Percentiles rank a stretch among this genome's conserved stretches.
Evolutionary conservation across 2,329 filamentous ascomycete genomes (phyloP).

Genomic region (Grosmannia huntii): DNA sequence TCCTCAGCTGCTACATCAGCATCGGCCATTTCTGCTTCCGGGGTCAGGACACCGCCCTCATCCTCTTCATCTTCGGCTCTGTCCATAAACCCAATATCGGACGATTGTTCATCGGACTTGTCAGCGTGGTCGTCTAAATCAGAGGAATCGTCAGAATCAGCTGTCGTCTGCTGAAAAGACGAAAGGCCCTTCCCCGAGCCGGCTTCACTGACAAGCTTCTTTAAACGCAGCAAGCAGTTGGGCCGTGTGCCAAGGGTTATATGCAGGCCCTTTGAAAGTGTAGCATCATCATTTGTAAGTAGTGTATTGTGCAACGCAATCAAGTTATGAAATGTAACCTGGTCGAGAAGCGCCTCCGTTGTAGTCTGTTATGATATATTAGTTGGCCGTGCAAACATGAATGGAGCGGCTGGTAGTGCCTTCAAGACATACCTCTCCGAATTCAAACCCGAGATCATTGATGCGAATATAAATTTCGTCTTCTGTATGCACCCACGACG

Average conservation of each 20-base stretch:
- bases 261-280: constrained; percentile 5
- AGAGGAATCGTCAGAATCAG: constrained; percentile 7
- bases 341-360: constrained; percentile 12
- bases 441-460: constrained; percentile 39
- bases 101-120: constrained; percentile 1
- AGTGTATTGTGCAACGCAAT: constrained; percentile 14
- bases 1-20: background rate
- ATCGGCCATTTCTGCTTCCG: background rate
- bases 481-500: constrained; percentile 28
- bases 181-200: constrained; percentile 12
- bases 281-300: constrained; percentile 11
- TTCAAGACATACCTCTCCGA: constrained; percentile 31
- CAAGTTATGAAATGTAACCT: constrained; percentile 13
- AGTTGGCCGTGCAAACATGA: background rate
- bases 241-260: constrained; percentile 12
- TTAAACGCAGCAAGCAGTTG: constrained; percentile 12
- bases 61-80: constrained; percentile 2
- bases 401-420: no score
- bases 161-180: constrained; percentile 1
- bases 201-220: constrained; percentile 12
- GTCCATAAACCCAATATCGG: background rate
- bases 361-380: constrained; percentile 9
- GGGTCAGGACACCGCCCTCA: background rate
- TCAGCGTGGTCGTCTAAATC: constrained; percentile 2
- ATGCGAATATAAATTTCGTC: constrained; percentile 40